These are phyloP conservation scores for Pseudonectria buxi DNA, from an alignment of 2,329 filamentous ascomycete species.

Conservation along the genomic window DNA sequence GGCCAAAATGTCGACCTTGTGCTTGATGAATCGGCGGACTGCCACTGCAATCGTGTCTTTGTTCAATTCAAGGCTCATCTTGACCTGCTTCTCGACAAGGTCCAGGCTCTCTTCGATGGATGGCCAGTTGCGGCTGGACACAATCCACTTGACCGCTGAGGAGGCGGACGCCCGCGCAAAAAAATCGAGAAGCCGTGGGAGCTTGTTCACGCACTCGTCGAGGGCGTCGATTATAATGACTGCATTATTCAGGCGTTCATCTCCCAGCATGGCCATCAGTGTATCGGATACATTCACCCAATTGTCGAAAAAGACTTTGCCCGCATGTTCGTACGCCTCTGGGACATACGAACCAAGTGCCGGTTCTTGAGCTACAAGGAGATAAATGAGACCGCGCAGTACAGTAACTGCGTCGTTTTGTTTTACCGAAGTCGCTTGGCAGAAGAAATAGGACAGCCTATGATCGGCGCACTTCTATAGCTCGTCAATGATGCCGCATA, in stretches of 20 bases:
- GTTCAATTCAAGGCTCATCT: constrained; percentile 32
- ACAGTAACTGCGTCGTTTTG: constrained; percentile 35
- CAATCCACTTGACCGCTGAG: constrained; percentile 30
- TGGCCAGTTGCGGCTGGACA: constrained; percentile 33
- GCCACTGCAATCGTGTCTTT: constrained; percentile 24
- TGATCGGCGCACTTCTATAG: constrained; percentile 14
- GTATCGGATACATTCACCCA: constrained; percentile 27
- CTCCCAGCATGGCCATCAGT: constrained; percentile 32
- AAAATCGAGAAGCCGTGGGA: constrained; percentile 28
- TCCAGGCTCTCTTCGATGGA: constrained; percentile 29
- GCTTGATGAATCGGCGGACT: constrained; percentile 28
- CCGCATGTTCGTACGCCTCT: constrained; percentile 23
- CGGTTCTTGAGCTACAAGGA: constrained; percentile 28
- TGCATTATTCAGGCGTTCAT: constrained; percentile 20
- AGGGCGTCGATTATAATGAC: constrained; percentile 41
- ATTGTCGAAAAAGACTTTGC: constrained; percentile 28
- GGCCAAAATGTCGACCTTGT: constrained; percentile 12
- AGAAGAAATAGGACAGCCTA: constrained; percentile 34
- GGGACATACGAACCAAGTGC: constrained; percentile 28
- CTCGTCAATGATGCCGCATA: constrained; percentile 33
- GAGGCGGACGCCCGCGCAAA: constrained; percentile 21
- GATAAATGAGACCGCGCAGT: constrained; percentile 36
- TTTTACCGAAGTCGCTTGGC: constrained; percentile 31
- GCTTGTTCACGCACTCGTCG: constrained; percentile 34
- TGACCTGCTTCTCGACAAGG: constrained; percentile 9